A percentile compares a stretch with the other conserved stretches of the same genome.
These are phyloP conservation scores for Euphorbia pulcherrima DNA, from an alignment of 345 rosid species.

Conservation along the genomic window DNA sequence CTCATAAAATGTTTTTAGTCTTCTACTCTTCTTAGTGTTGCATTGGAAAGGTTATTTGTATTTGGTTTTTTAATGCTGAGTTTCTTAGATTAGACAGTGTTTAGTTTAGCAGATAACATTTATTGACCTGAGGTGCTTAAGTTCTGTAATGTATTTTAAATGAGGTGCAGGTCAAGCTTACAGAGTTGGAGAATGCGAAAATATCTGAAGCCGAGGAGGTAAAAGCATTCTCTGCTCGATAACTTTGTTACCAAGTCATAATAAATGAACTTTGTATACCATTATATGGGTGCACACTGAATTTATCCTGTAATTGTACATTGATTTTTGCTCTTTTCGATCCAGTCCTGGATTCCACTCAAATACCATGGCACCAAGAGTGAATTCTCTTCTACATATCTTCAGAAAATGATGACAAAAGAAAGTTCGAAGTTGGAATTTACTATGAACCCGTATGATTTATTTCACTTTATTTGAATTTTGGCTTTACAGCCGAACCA, in stretches of 20 bases:
- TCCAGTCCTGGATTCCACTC: constrained; percentile 67
- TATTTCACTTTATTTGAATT: constrained; percentile 15
- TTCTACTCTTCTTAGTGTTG: background rate
- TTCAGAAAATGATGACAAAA: constrained; percentile 51
- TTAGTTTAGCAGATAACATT: background rate
- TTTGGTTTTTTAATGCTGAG: background rate
- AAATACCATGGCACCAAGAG: constrained; percentile 71
- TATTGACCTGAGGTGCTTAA: background rate
- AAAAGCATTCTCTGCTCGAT: constrained; percentile 12
- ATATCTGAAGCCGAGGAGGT: constrained; percentile 53
- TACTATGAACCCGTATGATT: constrained; percentile 64
- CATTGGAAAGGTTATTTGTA: background rate
- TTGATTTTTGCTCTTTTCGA: constrained; percentile 19
- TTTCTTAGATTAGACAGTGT: background rate
- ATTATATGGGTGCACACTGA: background rate
- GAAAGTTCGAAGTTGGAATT: constrained; percentile 55
- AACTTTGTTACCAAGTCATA: background rate
- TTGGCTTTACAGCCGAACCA: background rate
- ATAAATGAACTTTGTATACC: background rate
- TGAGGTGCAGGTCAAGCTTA: constrained; percentile 46
- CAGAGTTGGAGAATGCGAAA: constrained; percentile 39
- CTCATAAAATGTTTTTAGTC: background rate
- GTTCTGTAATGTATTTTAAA: constrained; percentile 4
- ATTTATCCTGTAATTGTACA: background rate
- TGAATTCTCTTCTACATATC: constrained; percentile 54